phyloP scores from a whole-genome alignment of 257 asterid species.

The Marsdenia floribunda region DNA sequence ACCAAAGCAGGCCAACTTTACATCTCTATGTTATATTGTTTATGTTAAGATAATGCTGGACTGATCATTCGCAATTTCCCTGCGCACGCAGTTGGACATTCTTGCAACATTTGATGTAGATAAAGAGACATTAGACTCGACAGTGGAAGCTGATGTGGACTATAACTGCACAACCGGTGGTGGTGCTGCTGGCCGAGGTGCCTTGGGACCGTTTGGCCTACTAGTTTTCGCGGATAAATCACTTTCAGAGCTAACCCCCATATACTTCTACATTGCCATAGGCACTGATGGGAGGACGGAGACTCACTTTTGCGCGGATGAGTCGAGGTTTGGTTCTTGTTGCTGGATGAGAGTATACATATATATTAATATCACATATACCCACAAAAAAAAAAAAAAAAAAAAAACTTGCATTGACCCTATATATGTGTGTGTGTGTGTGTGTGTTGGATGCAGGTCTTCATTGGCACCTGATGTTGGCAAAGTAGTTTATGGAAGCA shows the following conservation, averaged over 20 bases:
- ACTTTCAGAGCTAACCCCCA: constrained; percentile 56
- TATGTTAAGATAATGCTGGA: background rate
- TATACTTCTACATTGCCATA: constrained; percentile 62
- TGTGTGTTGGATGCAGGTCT: constrained; percentile 45
- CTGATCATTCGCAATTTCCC: background rate
- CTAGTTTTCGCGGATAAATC: constrained; percentile 51
- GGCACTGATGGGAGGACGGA: constrained; percentile 35
- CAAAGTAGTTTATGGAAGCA: constrained; percentile 66
- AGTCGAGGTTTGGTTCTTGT: constrained; percentile 47
- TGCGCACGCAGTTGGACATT: constrained; percentile 53
- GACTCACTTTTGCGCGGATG: constrained; percentile 70
- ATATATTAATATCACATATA: too few species aligned
- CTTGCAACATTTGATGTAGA: constrained; percentile 55
- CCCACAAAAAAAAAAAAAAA: too few species aligned
- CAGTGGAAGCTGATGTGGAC: constrained; percentile 22
- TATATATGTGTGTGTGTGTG: too few species aligned
- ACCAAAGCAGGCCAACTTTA: background rate
- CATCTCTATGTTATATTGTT: too few species aligned
- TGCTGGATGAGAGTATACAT: background rate
- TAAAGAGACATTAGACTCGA: constrained; percentile 23
- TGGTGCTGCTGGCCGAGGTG: constrained; percentile 65
- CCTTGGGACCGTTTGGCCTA: constrained; percentile 79
- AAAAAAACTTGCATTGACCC: background rate
- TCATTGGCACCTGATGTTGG: constrained; percentile 59
- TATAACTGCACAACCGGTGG: constrained; percentile 59